phyloP scores from a whole-genome alignment of 176 grass and related monocot genomes.

The Paspalum notatum region DNA sequence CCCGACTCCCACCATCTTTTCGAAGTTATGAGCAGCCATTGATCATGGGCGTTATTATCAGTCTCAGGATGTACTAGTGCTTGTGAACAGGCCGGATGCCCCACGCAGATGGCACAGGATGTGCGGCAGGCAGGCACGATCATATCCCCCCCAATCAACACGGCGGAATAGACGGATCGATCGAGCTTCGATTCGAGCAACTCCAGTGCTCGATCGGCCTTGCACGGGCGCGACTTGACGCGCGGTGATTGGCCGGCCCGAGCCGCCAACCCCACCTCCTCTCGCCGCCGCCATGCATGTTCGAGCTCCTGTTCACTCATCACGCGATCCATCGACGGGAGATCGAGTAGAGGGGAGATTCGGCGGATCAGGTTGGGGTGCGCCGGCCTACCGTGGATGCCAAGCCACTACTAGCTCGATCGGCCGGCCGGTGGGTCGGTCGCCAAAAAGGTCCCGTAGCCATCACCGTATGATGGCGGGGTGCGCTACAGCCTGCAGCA shows the following conservation, averaged over 20 bases:
- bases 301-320: not conserved
- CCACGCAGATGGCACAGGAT: not conserved
- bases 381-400: not conserved
- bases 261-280: not conserved
- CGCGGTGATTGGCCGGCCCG: not conserved
- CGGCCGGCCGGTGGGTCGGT: no score
- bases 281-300: not conserved
- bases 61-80: no score
- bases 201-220: no score
- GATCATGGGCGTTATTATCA: not conserved
- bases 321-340: not conserved
- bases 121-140: not conserved
- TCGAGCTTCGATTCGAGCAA: no score
- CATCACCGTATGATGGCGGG: not conserved
- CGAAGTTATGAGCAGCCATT: constrained; percentile 7
- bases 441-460: not conserved
- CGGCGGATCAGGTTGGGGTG: not conserved
- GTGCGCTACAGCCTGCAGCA: not conserved
- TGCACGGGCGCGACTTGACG: not conserved
- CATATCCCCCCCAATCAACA: not conserved
- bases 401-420: not conserved
- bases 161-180: no score
- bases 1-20: constrained; percentile 35
- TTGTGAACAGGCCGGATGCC: not conserved
- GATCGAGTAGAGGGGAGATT: not conserved